Base-by-base conservation (phyloP, 2,329 filamentous ascomycete species). In the Exophiala oligosperma region DNA sequence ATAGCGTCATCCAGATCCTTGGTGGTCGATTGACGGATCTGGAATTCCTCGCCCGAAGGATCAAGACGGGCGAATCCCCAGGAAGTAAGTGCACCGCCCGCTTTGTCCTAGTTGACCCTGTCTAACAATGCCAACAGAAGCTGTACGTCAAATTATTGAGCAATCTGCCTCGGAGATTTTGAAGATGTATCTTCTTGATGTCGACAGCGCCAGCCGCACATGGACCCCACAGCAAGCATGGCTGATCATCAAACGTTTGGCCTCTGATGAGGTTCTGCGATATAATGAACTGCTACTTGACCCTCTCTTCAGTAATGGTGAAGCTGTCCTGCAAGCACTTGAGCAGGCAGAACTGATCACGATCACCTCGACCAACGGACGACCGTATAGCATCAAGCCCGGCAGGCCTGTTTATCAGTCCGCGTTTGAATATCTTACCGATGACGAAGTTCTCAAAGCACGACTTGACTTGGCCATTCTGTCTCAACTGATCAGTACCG, bases 1-100 rank as follows among this genome's bases (percentile, higher is more conserved):
- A 97, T 68, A 81, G 60, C 28, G 92, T 90, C 66, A 95, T 97
- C 64, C 83, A 86, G 28, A 83, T 87, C 0, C 82, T 99, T 1
- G 94, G 94, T 23, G 94, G 94, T 1, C 90, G 94, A 2, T 81
- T 99, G n/a, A 96, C 92, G 0, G 94, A 99, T 69, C 86, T 99
- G 21, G 93, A 97, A 70, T 95, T 94, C 69, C 84, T 99, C 44
- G 89, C 92, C n/a, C 86, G 93, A 37, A 84, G 94, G 17, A 89
- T 99, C 67, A 91, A 91, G 74, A 86, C 89, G 0, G 93, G 94
- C 14, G 92, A 97, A 72, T 88, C 83, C 1, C 94, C 94, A 0
- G 83, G 81, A 63, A 82, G 77, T 77, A 66, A 26, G 70, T 66
- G 21, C n/a, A 21, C 9, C 2, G 44, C 24, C 29, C 26, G 43